phyloP scores from a whole-genome alignment of 495 filamentous ascomycete genomes.

The Neurospora sp. region DNA sequence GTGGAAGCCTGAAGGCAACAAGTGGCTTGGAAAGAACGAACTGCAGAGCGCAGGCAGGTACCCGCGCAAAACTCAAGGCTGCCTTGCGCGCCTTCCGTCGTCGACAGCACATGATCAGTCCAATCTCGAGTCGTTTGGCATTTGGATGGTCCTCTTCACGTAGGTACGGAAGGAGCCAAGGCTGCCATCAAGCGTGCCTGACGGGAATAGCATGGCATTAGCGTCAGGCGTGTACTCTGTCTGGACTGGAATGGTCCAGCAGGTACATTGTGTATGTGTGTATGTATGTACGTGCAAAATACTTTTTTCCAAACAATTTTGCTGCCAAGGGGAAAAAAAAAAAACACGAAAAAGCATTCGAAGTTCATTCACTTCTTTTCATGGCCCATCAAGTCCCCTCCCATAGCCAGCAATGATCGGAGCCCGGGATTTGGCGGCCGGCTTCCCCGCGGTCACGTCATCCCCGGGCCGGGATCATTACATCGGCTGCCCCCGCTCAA shows the following conservation, averaged over 20 bases:
- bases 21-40: neutral
- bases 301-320: neutral
- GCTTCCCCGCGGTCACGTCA: neutral
- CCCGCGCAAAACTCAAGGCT: neutral
- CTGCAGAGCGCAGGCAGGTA: neutral
- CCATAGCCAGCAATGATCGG: neutral
- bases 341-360: neutral
- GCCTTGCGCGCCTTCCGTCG: neutral
- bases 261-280: neutral
- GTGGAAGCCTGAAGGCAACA: no score
- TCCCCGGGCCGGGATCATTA: neutral
- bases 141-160: neutral
- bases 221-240: neutral
- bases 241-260: neutral
- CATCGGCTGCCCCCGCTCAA: neutral
- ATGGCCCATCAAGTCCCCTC: neutral
- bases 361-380: neutral
- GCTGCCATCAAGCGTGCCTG: neutral
- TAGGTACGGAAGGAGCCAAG: neutral
- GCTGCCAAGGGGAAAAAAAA: neutral
- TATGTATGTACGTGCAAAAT: neutral
- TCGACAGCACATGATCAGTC: neutral
- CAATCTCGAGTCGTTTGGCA: neutral
- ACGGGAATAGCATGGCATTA: neutral
- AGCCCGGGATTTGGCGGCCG: neutral